phyloP scores from a whole-genome alignment of 768 basidiomycete genomes.

The Termitomyces titanicus region DNA sequence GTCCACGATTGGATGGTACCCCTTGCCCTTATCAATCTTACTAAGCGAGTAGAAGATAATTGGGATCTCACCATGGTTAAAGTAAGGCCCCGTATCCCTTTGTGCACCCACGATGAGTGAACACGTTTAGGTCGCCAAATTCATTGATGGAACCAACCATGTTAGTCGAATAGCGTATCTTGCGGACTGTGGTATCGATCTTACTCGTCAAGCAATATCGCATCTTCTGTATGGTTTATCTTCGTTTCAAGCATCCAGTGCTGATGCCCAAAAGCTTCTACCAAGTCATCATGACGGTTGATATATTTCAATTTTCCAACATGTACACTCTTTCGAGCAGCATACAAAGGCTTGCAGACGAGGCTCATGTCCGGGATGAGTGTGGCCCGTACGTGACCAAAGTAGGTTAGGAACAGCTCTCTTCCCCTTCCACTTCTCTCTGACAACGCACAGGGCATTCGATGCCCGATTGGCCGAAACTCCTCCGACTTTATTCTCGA shows the following conservation, averaged over 20 bases:
- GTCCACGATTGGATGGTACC: slow-evolving; percentile 97
- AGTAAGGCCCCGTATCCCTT: slow-evolving; percentile 32
- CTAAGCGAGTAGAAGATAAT: slow-evolving; percentile 78
- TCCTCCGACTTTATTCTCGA: slow-evolving; percentile 84
- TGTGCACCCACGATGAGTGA: neutral
- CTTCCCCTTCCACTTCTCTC: neutral
- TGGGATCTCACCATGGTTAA: slow-evolving; percentile 96
- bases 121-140: slow-evolving; percentile 58
- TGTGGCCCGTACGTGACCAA: slow-evolving; percentile 91
- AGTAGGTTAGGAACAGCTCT: slow-evolving; percentile 41
- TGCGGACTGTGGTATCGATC: slow-evolving; percentile 80
- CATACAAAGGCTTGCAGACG: slow-evolving; percentile 84
- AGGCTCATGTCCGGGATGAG: slow-evolving; percentile 80
- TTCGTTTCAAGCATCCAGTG: neutral
- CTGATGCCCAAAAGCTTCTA: slow-evolving; percentile 63
- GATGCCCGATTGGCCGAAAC: slow-evolving; percentile 82
- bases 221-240: slow-evolving; percentile 74
- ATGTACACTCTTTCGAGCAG: slow-evolving; percentile 91
- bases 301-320: slow-evolving; percentile 97
- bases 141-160: slow-evolving; percentile 90
- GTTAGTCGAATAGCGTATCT: slow-evolving; percentile 88
- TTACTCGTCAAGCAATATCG: slow-evolving; percentile 84
- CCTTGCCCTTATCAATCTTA: slow-evolving; percentile 79
- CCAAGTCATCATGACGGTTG: slow-evolving; percentile 93
- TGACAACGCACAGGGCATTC: slow-evolving; percentile 37